Conservation (phyloP, 768 basidiomycete genomes). For the Tricholoma sp. region DNA sequence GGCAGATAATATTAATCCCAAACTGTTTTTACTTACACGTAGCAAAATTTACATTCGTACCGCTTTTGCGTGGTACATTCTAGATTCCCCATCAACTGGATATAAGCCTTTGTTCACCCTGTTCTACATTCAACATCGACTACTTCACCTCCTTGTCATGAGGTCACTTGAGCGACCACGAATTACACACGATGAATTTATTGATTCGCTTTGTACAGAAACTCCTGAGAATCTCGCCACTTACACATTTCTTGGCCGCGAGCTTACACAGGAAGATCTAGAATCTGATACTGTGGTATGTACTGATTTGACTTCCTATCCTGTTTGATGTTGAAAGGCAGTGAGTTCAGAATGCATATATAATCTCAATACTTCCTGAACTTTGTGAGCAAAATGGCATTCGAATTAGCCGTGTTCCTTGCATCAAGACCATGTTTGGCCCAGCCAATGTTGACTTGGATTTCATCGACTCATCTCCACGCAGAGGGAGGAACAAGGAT, state of each 20-base stretch:
- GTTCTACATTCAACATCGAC: conserved; percentile 46
- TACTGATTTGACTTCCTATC: conserved; percentile 6
- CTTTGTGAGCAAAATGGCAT: conserved; percentile 25
- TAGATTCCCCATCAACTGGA: conserved; percentile 39
- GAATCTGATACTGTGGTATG: conserved; percentile 43
- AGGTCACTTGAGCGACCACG: conserved; percentile 27
- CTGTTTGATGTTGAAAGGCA: neutral
- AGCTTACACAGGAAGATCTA: conserved; percentile 21
- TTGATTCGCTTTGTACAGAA: conserved; percentile 24
- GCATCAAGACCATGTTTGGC: conserved; percentile 31
- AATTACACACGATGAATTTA: conserved; percentile 35
- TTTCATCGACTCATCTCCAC: neutral
- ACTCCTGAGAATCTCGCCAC: conserved; percentile 17
- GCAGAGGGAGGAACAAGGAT: conserved; percentile 1
- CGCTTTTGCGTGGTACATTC: conserved; percentile 63
- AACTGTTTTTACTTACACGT: conserved; percentile 5
- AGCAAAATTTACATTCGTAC: conserved; percentile 68
- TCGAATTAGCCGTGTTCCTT: conserved; percentile 35
- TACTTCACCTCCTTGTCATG: conserved; percentile 44
- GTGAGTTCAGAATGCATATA: conserved; percentile 36
- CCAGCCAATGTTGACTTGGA: conserved; percentile 19
- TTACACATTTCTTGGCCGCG: neutral
- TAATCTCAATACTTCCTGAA: conserved; percentile 32
- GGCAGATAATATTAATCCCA: neutral
- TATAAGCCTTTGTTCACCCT: conserved; percentile 42